phyloP scores from a whole-genome alignment of 352 stramenopile genomes.

The Phytopythium kandeliae region DNA sequence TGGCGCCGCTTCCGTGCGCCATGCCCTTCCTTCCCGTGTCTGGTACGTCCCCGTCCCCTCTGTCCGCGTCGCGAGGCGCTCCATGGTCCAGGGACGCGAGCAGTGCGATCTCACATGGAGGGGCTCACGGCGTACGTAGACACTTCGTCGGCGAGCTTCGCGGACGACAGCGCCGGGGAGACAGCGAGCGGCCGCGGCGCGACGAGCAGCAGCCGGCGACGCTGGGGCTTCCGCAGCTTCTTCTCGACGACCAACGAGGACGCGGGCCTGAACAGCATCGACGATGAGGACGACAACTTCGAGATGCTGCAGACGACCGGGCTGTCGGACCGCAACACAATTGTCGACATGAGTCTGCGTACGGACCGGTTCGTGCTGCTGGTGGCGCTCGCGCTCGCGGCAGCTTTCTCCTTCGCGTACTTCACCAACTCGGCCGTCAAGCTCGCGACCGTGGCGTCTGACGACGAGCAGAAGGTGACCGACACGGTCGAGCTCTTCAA shows the following conservation, averaged over 20 bases:
- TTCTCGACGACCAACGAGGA: slow-evolving; percentile 5
- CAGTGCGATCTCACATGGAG: neutral
- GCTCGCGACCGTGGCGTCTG: slow-evolving; percentile 21
- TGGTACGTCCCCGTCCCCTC: slow-evolving; percentile 6
- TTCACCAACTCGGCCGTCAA: slow-evolving; percentile 32
- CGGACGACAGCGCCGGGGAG: neutral
- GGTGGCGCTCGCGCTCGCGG: slow-evolving; percentile 22
- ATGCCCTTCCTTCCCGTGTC: slow-evolving; percentile 10
- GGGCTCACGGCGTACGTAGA: neutral
- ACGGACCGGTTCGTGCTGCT: slow-evolving; percentile 34
- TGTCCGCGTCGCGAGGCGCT: neutral
- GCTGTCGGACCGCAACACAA: slow-evolving; percentile 50
- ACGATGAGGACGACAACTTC: neutral
- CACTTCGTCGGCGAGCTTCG: neutral
- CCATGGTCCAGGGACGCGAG: too few relatives aligned
- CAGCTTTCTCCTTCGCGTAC: slow-evolving; percentile 35
- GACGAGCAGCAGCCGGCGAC: slow-evolving; percentile 1
- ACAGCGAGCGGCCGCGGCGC: neutral
- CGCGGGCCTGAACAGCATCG: slow-evolving; percentile 1
- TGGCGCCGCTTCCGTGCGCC: neutral
- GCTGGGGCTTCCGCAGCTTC: slow-evolving; percentile 7
- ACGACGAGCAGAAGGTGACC: slow-evolving; percentile 15
- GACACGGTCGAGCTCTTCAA: slow-evolving; percentile 39
- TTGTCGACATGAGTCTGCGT: slow-evolving; percentile 51
- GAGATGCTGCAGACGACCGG: slow-evolving; percentile 32